Evolutionary conservation across 1,284 basidiomycete genomes (phyloP).

Genomic region (Cutaneotrichosporon mucoides): DNA sequence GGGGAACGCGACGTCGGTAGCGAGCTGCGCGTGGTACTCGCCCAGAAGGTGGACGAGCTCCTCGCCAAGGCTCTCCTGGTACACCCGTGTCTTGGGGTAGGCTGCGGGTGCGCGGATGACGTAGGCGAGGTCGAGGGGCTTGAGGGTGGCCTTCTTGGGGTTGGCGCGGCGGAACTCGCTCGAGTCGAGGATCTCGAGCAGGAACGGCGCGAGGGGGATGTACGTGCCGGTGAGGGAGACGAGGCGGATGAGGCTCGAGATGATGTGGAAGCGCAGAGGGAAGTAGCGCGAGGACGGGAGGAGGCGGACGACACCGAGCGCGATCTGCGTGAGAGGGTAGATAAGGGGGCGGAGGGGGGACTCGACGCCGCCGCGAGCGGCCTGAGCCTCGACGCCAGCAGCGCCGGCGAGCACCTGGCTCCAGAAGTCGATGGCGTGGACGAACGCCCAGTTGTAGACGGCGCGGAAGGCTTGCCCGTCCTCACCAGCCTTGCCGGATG

Average conservation of each 20-base stretch:
- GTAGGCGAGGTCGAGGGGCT: constrained; percentile 83
- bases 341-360: constrained; percentile 82
- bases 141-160: constrained; percentile 80
- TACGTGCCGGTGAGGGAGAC: constrained; percentile 76
- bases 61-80: constrained; percentile 76
- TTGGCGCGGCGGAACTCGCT: constrained; percentile 66
- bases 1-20: constrained; percentile 80
- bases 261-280: constrained; percentile 71
- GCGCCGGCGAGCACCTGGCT: constrained; percentile 77
- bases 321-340: constrained; percentile 93
- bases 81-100: constrained; percentile 84
- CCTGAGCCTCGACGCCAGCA: constrained; percentile 60
- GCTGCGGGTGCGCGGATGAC: constrained; percentile 82
- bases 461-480: constrained; percentile 77
- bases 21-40: constrained; percentile 66
- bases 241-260: constrained; percentile 67
- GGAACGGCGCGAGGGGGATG: constrained; percentile 78
- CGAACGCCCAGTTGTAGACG: constrained; percentile 98
- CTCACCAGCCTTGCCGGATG: constrained; percentile 31
- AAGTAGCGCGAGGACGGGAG: constrained; percentile 76
- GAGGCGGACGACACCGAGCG: constrained; percentile 85
- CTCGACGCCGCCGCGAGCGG: constrained; percentile 56
- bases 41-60: constrained; percentile 74
- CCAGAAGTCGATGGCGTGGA: constrained; percentile 97
- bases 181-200: constrained; percentile 81